Base-by-base conservation (phyloP, 148 eudicot genomes). In the Suaeda aralocaspica region DNA sequence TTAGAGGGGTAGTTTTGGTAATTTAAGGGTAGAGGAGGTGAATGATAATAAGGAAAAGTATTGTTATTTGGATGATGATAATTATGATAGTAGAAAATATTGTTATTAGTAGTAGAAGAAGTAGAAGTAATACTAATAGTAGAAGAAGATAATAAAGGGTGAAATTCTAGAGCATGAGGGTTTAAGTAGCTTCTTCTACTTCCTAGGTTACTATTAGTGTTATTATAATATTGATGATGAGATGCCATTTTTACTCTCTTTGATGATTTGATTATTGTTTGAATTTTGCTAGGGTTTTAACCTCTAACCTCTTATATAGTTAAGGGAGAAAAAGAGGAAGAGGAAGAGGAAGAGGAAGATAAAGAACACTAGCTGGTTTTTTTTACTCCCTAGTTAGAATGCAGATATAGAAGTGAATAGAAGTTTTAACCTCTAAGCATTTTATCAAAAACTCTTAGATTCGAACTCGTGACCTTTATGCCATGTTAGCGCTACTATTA, bases 81-180 rank as follows among this genome's bases (percentile, higher is more conserved):
- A 41, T 39, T 4, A 41, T 9, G 2, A 41, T 55, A 5, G 12
- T 29, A 29, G 39, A 0, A 5, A 25, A 22, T 22, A 31, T 55
- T 44, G 21, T 34, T 39, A 56, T 69, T 10, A 69, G 30, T 25
- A 26, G 60, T 24, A 15, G 11, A 39, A 16, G 19, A 13, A 14
- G 21, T 36, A 16, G 22, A 36, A 31, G 25, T 52, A 39, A 19
- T 50, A 41, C n/a, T 19, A 50, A 19, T 49, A 19, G 26, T 33
- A 45, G 55, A 18, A n/a, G 1, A 18, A 39, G 45, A 9, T 21
- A 7, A 53, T 53, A 53, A 22, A 1, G 78, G 78, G 33, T 62
- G 53, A 24, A 75, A 75, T 61, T 68, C 78, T 19, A 24, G 62
- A 7, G 78, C 73, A 34, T 68, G n/a, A 39, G 77, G 77, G 67